Conservation (phyloP, 208 protist species). For the Tritrichomonas foetus region DNA sequence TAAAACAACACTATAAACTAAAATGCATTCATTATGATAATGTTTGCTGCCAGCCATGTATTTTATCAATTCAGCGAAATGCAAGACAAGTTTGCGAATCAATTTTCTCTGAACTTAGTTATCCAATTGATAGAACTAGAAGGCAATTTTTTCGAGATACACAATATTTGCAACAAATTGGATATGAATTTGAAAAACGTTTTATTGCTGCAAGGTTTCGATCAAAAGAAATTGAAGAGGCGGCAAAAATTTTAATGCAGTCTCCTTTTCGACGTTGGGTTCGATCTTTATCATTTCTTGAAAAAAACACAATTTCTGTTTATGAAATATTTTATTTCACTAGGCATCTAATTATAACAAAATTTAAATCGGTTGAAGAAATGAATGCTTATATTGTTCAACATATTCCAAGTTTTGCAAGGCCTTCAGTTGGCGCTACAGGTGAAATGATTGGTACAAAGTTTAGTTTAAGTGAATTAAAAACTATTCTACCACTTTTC, state of each 20-base stretch:
- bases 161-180: neutral
- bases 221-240: neutral
- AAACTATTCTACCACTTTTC: neutral
- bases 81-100: no score
- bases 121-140: neutral
- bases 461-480: neutral
- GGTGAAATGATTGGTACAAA: neutral
- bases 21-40: no score
- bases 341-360: neutral
- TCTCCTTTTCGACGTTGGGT: neutral
- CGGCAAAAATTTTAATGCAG: neutral
- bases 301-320: neutral
- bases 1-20: no score
- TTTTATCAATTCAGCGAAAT: no score
- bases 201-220: neutral
- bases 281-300: neutral
- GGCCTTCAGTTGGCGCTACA: neutral
- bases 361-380: neutral
- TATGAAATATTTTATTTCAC: neutral
- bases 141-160: neutral
- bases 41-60: no score
- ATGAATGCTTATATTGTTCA: neutral
- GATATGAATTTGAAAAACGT: neutral
- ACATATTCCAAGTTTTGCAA: neutral
- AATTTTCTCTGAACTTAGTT: no score